Percentiles rank a stretch among this genome's conserved stretches.
These are phyloP conservation scores for Podaxis rugospora DNA, from an alignment of 768 basidiomycete species.

Conservation along the genomic window DNA sequence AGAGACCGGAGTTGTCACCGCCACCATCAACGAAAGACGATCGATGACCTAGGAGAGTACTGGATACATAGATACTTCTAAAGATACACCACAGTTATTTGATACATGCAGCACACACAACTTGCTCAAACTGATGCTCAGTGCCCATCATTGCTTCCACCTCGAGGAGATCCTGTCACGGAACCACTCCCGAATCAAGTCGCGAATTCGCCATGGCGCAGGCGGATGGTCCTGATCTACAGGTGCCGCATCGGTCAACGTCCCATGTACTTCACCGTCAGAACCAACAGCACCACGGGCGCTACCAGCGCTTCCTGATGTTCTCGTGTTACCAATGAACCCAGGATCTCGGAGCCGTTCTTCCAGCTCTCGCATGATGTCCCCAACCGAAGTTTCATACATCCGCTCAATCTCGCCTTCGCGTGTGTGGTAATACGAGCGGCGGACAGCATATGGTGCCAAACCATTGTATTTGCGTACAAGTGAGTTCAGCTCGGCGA, in stretches of 20 bases:
- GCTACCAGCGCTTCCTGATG: neutral
- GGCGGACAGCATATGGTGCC: conserved; percentile 75
- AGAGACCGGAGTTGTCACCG: neutral
- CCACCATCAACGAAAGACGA: neutral
- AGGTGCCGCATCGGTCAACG: neutral
- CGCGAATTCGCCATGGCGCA: conserved; percentile 18
- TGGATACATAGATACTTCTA: neutral
- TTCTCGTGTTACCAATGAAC: conserved; percentile 15
- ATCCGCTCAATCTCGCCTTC: conserved; percentile 52
- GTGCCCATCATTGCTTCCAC: neutral
- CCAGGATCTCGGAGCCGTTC: conserved; percentile 28
- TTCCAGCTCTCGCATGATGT: conserved; percentile 32
- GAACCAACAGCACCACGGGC: conserved; percentile 11
- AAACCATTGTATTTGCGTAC: conserved; percentile 78
- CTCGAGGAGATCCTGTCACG: conserved; percentile 11
- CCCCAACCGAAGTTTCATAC: conserved; percentile 47
- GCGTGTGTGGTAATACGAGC: conserved; percentile 49
- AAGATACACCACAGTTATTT: conserved; percentile 9
- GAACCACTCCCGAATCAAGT: conserved; percentile 25
- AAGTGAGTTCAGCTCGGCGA: conserved; percentile 69
- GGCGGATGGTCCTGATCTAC: neutral
- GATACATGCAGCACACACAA: conserved; percentile 1
- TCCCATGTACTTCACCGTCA: neutral
- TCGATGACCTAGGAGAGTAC: neutral
- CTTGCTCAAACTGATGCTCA: neutral